These are phyloP conservation scores for Vaccinium vitisidaea DNA, from an alignment of 148 eudicot species.

Conservation along the genomic window DNA sequence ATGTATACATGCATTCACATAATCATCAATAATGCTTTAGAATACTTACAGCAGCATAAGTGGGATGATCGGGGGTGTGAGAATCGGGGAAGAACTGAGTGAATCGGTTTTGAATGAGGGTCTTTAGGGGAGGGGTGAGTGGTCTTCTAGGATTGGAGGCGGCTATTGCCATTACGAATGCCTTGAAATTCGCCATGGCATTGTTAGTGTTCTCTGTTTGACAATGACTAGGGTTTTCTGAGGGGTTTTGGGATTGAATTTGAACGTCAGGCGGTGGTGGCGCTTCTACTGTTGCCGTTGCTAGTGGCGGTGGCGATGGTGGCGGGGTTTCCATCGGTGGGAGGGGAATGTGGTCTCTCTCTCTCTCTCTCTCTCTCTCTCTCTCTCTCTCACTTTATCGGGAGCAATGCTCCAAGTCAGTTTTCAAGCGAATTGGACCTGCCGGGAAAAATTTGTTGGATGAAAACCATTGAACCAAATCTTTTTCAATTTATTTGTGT, in stretches of 20 bases:
- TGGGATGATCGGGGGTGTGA: slow-evolving; percentile 42
- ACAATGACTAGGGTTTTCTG: neutral
- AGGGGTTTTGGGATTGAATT: neutral
- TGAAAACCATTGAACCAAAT: too few species aligned
- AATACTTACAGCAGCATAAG: slow-evolving; percentile 42
- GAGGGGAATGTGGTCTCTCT: too few species aligned
- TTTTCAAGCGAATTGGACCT: too few species aligned
- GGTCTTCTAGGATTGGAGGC: slow-evolving; percentile 25
- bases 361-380: too few species aligned
- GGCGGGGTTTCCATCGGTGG: neutral
- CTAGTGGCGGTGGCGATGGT: neutral
- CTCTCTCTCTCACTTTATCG: too few species aligned
- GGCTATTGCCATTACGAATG: slow-evolving; percentile 25
- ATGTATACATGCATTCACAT: too few species aligned
- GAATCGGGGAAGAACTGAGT: slow-evolving; percentile 18
- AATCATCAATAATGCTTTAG: too few species aligned
- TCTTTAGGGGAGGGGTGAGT: neutral
- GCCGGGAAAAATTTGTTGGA: too few species aligned
- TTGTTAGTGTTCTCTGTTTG: neutral
- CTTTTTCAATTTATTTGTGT: too few species aligned
- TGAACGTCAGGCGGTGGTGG: neutral
- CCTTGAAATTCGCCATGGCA: slow-evolving; percentile 34
- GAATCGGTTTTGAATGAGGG: slow-evolving; percentile 25
- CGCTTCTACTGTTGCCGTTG: neutral
- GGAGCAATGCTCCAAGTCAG: too few species aligned